Conservation (phyloP, 495 filamentous ascomycete genomes). For the Hypoxylon rickii region DNA sequence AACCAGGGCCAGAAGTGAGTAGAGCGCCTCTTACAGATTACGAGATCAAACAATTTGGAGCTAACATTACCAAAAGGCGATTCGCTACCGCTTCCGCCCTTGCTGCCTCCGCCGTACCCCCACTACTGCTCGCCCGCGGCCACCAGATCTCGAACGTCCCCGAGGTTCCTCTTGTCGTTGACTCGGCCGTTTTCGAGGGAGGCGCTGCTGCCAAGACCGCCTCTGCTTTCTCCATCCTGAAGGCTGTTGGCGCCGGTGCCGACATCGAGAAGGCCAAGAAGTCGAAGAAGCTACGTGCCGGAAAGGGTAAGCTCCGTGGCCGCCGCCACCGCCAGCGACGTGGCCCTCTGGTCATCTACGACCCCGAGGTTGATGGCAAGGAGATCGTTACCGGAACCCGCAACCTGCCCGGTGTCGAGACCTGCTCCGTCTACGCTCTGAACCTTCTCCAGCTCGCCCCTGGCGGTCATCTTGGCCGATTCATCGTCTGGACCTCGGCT, state of each 20-base stretch:
- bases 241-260: conserved; percentile 83
- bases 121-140: conserved; percentile 93
- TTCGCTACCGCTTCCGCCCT: conserved; percentile 97
- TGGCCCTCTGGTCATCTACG: conserved; percentile 95
- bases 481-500: conserved; percentile 97
- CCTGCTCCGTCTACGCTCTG: conserved; percentile 87
- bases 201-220: conserved; percentile 84
- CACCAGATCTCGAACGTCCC: conserved; percentile 91
- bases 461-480: conserved; percentile 97
- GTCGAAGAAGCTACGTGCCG: conserved; percentile 91
- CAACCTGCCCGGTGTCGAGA: conserved; percentile 99
- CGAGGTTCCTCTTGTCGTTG: conserved; percentile 95
- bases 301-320: conserved; percentile 95
- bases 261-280: conserved; percentile 93
- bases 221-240: conserved; percentile 81
- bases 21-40: not conserved
- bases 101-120: conserved; percentile 90
- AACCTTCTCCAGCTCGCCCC: conserved; percentile 99
- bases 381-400: conserved; percentile 90
- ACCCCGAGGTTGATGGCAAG: conserved; percentile 89
- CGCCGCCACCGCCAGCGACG: conserved; percentile 96
- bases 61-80: conserved; percentile 61
- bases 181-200: conserved; percentile 81
- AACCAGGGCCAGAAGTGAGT: conserved; percentile 92
- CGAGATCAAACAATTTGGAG: not conserved